Evolutionary conservation across 345 rosid genomes (phyloP).

Genomic region (Psidium guajava): DNA sequence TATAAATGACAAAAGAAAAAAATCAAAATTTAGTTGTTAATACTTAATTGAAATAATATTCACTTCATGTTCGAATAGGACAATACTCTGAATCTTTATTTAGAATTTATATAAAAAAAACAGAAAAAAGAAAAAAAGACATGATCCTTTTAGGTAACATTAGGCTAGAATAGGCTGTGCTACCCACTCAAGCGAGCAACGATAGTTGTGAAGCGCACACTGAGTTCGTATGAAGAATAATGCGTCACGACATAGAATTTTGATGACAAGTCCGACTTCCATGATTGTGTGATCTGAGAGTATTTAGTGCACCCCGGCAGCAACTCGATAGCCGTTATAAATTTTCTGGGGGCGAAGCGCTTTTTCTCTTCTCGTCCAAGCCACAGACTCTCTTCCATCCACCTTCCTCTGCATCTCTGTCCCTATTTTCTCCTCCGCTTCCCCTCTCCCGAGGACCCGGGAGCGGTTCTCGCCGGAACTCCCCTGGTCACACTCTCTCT

Average conservation of each 20-base stretch:
- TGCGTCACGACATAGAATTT: too few species aligned
- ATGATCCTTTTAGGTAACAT: not conserved
- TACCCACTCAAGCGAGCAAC: not conserved
- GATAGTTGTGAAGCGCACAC: not conserved
- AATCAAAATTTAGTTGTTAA: too few species aligned
- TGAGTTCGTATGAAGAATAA: not conserved
- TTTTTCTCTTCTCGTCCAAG: not conserved
- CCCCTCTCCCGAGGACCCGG: too few species aligned
- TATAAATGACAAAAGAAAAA: too few species aligned
- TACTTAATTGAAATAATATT: too few species aligned
- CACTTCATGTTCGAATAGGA: too few species aligned
- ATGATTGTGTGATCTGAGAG: not conserved
- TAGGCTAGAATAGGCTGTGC: not conserved
- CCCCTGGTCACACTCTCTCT: too few species aligned
- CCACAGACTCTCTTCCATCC: not conserved
- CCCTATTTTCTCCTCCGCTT: not conserved
- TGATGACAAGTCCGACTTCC: not conserved
- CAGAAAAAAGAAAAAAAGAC: too few species aligned
- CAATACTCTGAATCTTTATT: too few species aligned
- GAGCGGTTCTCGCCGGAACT: too few species aligned
- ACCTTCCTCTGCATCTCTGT: not conserved
- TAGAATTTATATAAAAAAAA: too few species aligned
- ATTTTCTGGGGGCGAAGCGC: not conserved
- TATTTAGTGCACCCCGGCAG: not conserved
- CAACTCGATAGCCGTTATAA: not conserved